Evolutionary conservation across 2,329 filamentous ascomycete species (phyloP).

Genomic region (Pyrenophora tritici-repentis): DNA sequence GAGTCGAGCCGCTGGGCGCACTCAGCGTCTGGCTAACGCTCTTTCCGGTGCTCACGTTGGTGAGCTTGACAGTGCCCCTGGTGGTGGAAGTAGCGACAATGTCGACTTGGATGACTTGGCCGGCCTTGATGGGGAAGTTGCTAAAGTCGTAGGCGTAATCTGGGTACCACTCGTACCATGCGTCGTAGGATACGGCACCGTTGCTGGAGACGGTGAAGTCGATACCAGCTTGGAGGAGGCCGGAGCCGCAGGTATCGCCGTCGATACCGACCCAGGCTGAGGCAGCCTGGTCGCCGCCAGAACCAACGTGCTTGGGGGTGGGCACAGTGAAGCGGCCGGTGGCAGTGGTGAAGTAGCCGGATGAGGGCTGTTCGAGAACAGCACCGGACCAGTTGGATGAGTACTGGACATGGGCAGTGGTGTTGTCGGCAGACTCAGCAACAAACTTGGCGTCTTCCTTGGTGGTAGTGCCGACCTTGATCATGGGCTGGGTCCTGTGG

Average conservation of each 20-base stretch:
- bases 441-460: constrained; percentile 15
- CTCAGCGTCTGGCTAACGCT: constrained; percentile 57
- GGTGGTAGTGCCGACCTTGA: constrained; percentile 17
- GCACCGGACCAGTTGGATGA: constrained; percentile 65
- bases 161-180: constrained; percentile 68
- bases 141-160: constrained; percentile 61
- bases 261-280: constrained; percentile 67
- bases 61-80: constrained; percentile 53
- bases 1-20: constrained; percentile 10
- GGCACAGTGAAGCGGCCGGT: constrained; percentile 61
- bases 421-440: constrained; percentile 29
- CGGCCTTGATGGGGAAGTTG: constrained; percentile 52
- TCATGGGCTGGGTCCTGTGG: constrained; percentile 20
- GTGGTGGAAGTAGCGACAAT: constrained; percentile 50
- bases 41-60: constrained; percentile 60
- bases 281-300: constrained; percentile 51
- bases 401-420: constrained; percentile 55
- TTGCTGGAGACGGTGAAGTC: constrained; percentile 55
- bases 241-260: constrained; percentile 59
- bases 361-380: constrained; percentile 50
- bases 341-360: constrained; percentile 58
- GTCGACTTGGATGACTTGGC: constrained; percentile 52
- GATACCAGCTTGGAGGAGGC: constrained; percentile 63
- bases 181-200: constrained; percentile 53
- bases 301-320: constrained; percentile 49